Evolutionary conservation across 306 rosid genomes (phyloP).

Genomic region (Prunus padus): DNA sequence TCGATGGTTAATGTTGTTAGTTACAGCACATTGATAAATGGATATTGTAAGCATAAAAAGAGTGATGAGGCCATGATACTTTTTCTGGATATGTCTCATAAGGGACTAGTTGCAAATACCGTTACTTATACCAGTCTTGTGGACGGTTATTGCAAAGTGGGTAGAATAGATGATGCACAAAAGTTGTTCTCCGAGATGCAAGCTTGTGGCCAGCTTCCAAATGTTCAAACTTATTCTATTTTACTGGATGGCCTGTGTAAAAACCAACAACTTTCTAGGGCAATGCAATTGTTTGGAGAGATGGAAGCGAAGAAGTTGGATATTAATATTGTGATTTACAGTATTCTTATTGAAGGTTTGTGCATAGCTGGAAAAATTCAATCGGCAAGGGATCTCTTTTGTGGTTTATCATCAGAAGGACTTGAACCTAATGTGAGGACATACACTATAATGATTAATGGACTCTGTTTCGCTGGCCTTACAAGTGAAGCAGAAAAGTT

Average conservation of each 20-base stretch:
- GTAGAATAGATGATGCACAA: background rate
- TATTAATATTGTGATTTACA: background rate
- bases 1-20: background rate
- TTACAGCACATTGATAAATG: background rate
- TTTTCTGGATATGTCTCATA: background rate
- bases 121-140: background rate
- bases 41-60: background rate
- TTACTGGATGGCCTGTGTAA: background rate
- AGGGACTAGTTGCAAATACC: background rate
- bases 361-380: background rate
- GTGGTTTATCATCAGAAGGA: background rate
- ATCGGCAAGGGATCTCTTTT: background rate
- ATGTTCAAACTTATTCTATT: background rate
- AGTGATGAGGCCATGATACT: background rate
- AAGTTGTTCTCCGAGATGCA: background rate
- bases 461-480: background rate
- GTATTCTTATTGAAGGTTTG: background rate
- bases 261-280: background rate
- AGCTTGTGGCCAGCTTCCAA: background rate
- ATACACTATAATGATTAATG: background rate
- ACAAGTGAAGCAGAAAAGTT: background rate
- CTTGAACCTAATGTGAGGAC: background rate
- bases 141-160: background rate
- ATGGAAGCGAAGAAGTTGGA: background rate
- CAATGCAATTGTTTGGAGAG: background rate